These are phyloP conservation scores for Cyberlindnera mrakii DNA, from an alignment of 805 yeast genomes.

Conservation along the genomic window DNA sequence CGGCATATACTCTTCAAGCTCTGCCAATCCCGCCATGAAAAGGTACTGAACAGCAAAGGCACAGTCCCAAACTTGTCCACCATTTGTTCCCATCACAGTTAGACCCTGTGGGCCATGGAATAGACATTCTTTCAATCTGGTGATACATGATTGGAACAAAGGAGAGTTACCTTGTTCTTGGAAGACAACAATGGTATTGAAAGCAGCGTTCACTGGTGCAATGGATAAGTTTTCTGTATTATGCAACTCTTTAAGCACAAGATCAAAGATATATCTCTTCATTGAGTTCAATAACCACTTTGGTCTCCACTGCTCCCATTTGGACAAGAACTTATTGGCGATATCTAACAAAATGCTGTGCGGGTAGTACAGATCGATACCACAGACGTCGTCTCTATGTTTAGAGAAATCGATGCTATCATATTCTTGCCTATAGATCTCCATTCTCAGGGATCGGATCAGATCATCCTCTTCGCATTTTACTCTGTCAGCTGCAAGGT, in stretches of 20 bases:
- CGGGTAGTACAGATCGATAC: conserved; percentile 90
- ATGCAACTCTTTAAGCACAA: conserved; percentile 64
- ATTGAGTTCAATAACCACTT: conserved; percentile 54
- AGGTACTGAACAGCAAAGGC: conserved; percentile 86
- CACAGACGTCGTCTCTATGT: conserved; percentile 82
- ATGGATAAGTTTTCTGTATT: conserved; percentile 82
- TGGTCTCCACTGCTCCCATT: conserved; percentile 75
- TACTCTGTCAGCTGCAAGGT: conserved; percentile 53
- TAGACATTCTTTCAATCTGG: conserved; percentile 66
- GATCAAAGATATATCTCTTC: conserved; percentile 47
- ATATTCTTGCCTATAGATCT: conserved; percentile 66
- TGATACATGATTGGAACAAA: conserved; percentile 47
- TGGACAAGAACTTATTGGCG: conserved; percentile 51
- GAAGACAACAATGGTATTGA: conserved; percentile 68
- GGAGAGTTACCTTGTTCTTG: conserved; percentile 70
- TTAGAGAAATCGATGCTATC: conserved; percentile 59
- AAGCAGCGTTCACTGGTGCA: conserved; percentile 91
- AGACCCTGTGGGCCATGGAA: conserved; percentile 89
- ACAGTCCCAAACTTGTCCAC: conserved; percentile 95
- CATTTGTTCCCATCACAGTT: conserved; percentile 95
- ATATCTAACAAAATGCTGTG: conserved; percentile 64
- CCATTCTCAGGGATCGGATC: conserved; percentile 59
- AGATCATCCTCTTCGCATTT: conserved; percentile 60
- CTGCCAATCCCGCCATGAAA: conserved; percentile 74
- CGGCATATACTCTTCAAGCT: conserved; percentile 55